Base-by-base conservation (phyloP, 306 rosid species). In the Sophora flavescens region DNA sequence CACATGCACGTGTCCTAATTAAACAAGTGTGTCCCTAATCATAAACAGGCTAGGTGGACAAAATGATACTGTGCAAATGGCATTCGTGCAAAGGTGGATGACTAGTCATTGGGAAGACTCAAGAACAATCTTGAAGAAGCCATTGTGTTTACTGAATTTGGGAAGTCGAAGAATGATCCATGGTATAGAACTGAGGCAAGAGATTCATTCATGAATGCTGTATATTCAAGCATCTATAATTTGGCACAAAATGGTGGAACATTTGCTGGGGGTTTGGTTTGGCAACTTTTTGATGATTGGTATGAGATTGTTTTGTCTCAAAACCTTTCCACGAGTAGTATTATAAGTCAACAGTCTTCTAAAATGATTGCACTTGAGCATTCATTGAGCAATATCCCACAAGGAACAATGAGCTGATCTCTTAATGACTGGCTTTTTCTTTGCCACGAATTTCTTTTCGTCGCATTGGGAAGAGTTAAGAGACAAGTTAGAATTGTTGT, bases 201-300 rank as follows among this genome's bases (percentile, higher is more conserved):
- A 68, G 75, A 88, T 45, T 32, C 53, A 44, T 86, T 77, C 81
- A 65, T 87, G 78, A 79, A 17, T 41, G 16, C 12, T 28, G 38
- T 84, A 1, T 87, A 87, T 65, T 50, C 78, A 68, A 54, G 48
- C 70, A 78, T 87, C 10, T 87, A 75, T 17, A 36, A 35, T 22
- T 81, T 77, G 64, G 84, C 87, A 42, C 54, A 48, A 56, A 75
- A 45, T 33, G 80, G 84, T 52, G 87, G 88, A 52, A 63, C 86
- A 14, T 70, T 85, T 61, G 85, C 76, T 6, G 90, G 86, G 1
- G 94, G 83, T 0, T 57, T 86, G 75, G 85, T 87, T 74, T 89
- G 90, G 90, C 90, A 84, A 65, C 72, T 85, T 50, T 45, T 85
- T 78, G 88, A 85, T 69, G 90, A 89, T 73, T 85, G 87, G 4